phyloP scores from a whole-genome alignment of 2,329 filamentous ascomycete genomes.

The Calonectria fujianensis region DNA sequence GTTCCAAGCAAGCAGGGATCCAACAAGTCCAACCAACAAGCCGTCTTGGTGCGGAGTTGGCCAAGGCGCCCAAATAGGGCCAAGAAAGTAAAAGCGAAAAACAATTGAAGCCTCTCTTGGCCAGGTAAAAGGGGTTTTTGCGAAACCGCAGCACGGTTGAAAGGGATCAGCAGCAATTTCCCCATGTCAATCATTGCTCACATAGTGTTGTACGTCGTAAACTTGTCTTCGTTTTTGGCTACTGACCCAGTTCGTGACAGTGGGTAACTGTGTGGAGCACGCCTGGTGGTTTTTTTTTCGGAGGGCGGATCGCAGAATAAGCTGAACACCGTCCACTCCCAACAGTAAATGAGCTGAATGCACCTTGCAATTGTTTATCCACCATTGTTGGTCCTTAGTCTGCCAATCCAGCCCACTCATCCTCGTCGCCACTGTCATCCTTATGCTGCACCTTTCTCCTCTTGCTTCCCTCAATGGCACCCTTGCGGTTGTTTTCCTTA shows the following conservation, averaged over 20 bases:
- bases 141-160: not conserved
- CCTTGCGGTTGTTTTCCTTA: constrained; percentile 79
- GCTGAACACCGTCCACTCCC: constrained; percentile 13
- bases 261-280: constrained; percentile 16
- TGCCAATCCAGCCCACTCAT: constrained; percentile 69
- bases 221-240: constrained; percentile 11
- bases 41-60: constrained; percentile 33
- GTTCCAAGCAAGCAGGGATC: constrained; percentile 36
- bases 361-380: not conserved
- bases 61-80: constrained; percentile 24
- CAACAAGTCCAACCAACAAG: constrained; percentile 19
- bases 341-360: constrained; percentile 14
- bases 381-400: constrained; percentile 49
- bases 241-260: not conserved
- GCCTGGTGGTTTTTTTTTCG: not conserved
- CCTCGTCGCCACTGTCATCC: constrained; percentile 53
- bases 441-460: constrained; percentile 66
- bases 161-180: constrained; percentile 19
- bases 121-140: not conserved
- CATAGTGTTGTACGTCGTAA: constrained; percentile 8
- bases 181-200: constrained; percentile 22
- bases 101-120: constrained; percentile 22
- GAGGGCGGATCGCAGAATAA: not conserved
- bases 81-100: constrained; percentile 24
- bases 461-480: constrained; percentile 78